Evolutionary conservation across 306 rosid genomes (phyloP), one percentile per base, ranked within the genome.

Genomic region (Medicago arabica): DNA sequence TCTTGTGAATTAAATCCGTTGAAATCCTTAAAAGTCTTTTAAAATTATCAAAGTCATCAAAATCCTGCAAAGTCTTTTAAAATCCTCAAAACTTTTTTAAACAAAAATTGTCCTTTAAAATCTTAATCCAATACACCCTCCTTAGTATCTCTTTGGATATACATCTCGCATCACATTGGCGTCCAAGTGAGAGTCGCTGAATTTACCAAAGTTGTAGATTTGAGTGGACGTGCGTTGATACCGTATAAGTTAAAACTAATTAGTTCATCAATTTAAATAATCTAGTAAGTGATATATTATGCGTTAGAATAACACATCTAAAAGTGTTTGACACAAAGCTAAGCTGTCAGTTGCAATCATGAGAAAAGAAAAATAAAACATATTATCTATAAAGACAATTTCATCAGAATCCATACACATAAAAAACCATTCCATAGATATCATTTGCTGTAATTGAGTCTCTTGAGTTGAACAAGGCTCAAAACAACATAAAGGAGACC

Each of bases 401-500:
- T 43, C 55, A 25, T 47, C 17, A 13, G 75, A 58, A 67, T 54
- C 71, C 58, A 64, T 17, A 9, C 39, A 41, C 15, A 7, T 17
- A 8, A 17, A 38, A 65, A 2, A 39, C 14, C 12, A 8, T 15
- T 43, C 67, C 75, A 40, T 74, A 41, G 11, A 54, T 28, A 51
- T 43, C 49, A 18, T 40, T 61, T 60, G 74, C 50, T n/a, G 15
- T 21, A 43, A 76, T 53, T 51, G 69, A 25, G 65, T 67, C 10
- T 50, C 55, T 67, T 50, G 40, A 67, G 65, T 36, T 31, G 72
- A 74, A 57, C 72, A 69, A 36, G 71, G 38, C 54, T 31, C 71
- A 7, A 21, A 11, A 5, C 21, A 57, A 50, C 18, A 14, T 4
- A 40, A 46, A 31, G 21, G 16, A 72, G 61, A 50, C 19, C 14